Evolutionary conservation across 495 filamentous ascomycete species (phyloP).

Genomic region (Tuber umbilicatum): DNA sequence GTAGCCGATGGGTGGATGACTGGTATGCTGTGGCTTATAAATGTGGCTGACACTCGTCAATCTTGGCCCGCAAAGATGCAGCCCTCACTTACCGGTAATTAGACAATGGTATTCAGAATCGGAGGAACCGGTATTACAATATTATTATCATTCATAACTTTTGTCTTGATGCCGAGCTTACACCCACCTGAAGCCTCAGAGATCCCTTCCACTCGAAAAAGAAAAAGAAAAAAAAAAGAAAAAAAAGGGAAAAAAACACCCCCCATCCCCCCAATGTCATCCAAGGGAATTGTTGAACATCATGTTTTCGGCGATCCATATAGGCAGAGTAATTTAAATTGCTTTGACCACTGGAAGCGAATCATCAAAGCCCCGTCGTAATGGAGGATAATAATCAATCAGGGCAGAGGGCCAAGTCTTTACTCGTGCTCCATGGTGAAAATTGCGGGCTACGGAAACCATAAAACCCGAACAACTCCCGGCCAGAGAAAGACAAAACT

Average conservation of each 20-base stretch:
- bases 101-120: no score
- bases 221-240: neutral
- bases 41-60: neutral
- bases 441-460: neutral
- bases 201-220: neutral
- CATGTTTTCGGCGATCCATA: neutral
- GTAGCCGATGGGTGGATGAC: neutral
- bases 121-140: no score
- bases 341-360: neutral
- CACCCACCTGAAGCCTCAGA: neutral
- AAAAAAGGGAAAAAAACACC: neutral
- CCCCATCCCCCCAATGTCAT: neutral
- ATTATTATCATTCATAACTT: no score
- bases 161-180: neutral
- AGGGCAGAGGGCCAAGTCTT: neutral
- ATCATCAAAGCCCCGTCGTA: neutral
- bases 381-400: neutral
- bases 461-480: neutral
- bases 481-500: neutral
- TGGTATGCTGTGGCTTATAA: neutral
- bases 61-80: no score
- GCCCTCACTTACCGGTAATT: no score
- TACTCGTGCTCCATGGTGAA: neutral
- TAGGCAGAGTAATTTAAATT: neutral
- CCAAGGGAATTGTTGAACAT: neutral